A percentile compares a stretch with the other conserved stretches of the same genome.
Conservation (phyloP, 495 filamentous ascomycete genomes). For the Cetradonia linearis region DNA sequence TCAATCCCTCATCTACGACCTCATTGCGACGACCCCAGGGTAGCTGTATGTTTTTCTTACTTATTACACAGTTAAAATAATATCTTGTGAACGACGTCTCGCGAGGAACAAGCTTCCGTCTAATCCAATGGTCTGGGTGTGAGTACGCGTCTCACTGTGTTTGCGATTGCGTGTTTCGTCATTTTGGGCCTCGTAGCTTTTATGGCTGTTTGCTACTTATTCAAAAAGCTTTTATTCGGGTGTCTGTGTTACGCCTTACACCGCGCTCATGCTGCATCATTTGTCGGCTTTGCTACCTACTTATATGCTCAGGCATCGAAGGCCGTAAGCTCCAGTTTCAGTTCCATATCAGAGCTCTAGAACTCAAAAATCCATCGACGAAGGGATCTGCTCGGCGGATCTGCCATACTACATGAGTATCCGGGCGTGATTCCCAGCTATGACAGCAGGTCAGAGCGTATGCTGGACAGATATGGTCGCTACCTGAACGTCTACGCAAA, state of each 20-base stretch:
- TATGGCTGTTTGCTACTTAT: too few species aligned
- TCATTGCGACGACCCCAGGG: neutral
- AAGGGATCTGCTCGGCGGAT: neutral
- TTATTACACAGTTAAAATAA: neutral
- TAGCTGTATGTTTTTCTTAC: neutral
- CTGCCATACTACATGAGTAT: neutral
- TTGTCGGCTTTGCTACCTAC: neutral
- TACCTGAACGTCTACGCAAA: neutral
- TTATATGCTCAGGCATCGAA: neutral
- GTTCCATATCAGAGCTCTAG: neutral
- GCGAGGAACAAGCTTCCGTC: neutral
- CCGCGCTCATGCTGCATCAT: too few species aligned
- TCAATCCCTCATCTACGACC: neutral
- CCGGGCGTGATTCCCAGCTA: neutral
- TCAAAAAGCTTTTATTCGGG: too few species aligned
- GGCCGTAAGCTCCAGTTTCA: neutral
- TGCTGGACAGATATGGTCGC: conserved; percentile 1
- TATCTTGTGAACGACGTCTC: neutral
- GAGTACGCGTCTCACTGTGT: neutral
- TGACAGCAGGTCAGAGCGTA: neutral
- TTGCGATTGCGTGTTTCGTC: neutral
- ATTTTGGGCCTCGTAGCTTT: too few species aligned
- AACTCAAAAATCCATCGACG: neutral
- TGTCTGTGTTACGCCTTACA: too few species aligned
- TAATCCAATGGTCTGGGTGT: neutral